Evolutionary conservation across 768 basidiomycete species (phyloP).

Genomic region (Pulveroboletus sp.): DNA sequence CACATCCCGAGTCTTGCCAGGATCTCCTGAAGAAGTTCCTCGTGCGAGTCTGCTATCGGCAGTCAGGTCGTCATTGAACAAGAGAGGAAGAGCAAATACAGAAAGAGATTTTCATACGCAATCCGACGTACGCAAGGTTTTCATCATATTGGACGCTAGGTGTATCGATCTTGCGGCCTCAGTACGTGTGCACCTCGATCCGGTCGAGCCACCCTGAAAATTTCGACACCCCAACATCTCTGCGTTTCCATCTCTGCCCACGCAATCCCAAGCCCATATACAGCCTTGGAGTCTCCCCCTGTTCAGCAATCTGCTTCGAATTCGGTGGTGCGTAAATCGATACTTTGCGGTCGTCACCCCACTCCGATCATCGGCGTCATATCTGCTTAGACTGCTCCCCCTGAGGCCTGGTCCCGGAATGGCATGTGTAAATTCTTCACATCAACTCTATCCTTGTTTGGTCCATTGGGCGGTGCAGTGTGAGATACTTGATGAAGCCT

Average conservation of each 20-base stretch:
- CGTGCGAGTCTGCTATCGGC: slow-evolving; percentile 47
- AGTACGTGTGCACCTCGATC: slow-evolving; percentile 5
- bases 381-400: too few relatives aligned
- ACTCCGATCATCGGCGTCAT: background rate
- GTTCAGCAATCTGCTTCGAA: slow-evolving; percentile 50
- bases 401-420: too few relatives aligned
- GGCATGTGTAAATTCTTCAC: slow-evolving; percentile 61
- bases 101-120: slow-evolving; percentile 41
- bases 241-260: slow-evolving; percentile 41
- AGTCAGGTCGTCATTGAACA: background rate
- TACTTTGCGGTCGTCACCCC: background rate
- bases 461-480: slow-evolving; percentile 8
- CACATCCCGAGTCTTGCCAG: slow-evolving; percentile 34
- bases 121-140: slow-evolving; percentile 57
- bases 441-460: slow-evolving; percentile 30
- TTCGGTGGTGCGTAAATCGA: background rate
- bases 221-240: slow-evolving; percentile 57
- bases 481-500: background rate
- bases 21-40: slow-evolving; percentile 38
- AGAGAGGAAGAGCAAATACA: background rate
- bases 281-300: slow-evolving; percentile 42
- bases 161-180: slow-evolving; percentile 30
- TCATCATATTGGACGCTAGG: slow-evolving; percentile 63
- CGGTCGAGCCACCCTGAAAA: slow-evolving; percentile 39
- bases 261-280: slow-evolving; percentile 42